Conservation (phyloP, 495 filamentous ascomycete genomes). For the Acidomyces sp. region DNA sequence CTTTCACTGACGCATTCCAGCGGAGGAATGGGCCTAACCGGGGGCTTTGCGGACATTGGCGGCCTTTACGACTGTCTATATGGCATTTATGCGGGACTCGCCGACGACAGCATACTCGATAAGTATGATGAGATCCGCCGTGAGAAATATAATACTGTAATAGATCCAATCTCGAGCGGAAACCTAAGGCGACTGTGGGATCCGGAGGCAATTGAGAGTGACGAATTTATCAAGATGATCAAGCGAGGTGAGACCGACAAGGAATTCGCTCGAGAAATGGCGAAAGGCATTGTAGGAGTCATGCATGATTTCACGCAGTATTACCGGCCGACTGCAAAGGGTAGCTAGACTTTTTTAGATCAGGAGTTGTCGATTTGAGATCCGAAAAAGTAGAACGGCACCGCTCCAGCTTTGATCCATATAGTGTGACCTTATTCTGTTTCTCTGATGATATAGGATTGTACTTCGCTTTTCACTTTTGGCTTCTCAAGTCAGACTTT, state of each 20-base stretch:
- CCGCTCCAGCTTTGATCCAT: too few species aligned
- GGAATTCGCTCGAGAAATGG: slow-evolving; percentile 9
- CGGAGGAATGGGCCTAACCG: slow-evolving; percentile 48
- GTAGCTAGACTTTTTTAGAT: too few species aligned
- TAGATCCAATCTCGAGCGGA: slow-evolving; percentile 41
- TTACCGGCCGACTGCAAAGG: neutral
- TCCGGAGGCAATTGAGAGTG: slow-evolving; percentile 28
- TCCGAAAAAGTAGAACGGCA: too few species aligned
- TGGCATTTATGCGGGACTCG: slow-evolving; percentile 40
- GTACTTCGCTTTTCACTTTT: too few species aligned
- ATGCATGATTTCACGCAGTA: slow-evolving; percentile 18
- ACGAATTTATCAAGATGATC: slow-evolving; percentile 32
- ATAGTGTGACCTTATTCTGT: too few species aligned
- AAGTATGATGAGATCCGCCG: slow-evolving; percentile 43
- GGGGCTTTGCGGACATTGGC: slow-evolving; percentile 46
- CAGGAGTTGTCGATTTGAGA: too few species aligned
- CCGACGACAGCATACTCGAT: slow-evolving; percentile 42
- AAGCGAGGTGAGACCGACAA: slow-evolving; percentile 12
- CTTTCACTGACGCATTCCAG: slow-evolving; percentile 11
- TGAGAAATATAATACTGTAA: slow-evolving; percentile 41
- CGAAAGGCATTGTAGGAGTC: slow-evolving; percentile 1
- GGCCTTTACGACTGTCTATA: slow-evolving; percentile 42
- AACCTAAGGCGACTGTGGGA: slow-evolving; percentile 34
- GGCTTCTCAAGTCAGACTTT: too few species aligned
- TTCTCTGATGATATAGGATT: too few species aligned